Base-by-base conservation (phyloP, 306 rosid species). In the Cicer cuneatum region DNA sequence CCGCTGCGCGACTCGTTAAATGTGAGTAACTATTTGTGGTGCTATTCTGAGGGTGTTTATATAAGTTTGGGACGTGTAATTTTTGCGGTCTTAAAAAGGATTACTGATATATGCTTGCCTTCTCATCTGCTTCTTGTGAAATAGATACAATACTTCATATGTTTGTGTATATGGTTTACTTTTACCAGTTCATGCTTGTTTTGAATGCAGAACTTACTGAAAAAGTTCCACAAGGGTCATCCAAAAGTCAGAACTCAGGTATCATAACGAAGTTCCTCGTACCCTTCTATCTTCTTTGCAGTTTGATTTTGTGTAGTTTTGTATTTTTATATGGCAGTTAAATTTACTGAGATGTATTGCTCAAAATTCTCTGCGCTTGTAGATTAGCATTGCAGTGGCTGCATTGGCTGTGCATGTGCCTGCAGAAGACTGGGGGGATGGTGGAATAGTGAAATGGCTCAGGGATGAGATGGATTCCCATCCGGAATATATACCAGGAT, bases 221-320 rank as follows among this genome's bases (percentile, higher is more conserved):
- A 89, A 81, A 92, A 87, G 75, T 95, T 95, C 69, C 99, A 92
- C 87, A 95, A 86, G 76, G 99, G 98, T 37, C 96, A 91, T 66
- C 98, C 93, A 8, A 92, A 90, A 92, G 99, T 95, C 74, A 89
- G 99, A 83, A 95, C 99, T 49, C 99, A 95, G 99, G 99, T 95
- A 83, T 41, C 53, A 3, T 76, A 58, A 13, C 61, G 49, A 79
- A 76, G 64, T 70, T 71, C 46, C 46, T 29, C 52, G 74, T 41
- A 19, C 59, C 60, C 58, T 47, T 64, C 54, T 65, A 24, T 71
- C 60, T 66, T 66, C 43, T 68, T 40, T 8, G 8, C 62, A 1
- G 33, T 18, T 54, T 46, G 4, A 53, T 43, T 78, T 53, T 12
- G 61, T 38, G n/a, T 33, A 58, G 38, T 58, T 66, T 54, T 57